Conservation (phyloP, 2,329 filamentous ascomycete genomes). For the Ascocoryne sarcoides region DNA sequence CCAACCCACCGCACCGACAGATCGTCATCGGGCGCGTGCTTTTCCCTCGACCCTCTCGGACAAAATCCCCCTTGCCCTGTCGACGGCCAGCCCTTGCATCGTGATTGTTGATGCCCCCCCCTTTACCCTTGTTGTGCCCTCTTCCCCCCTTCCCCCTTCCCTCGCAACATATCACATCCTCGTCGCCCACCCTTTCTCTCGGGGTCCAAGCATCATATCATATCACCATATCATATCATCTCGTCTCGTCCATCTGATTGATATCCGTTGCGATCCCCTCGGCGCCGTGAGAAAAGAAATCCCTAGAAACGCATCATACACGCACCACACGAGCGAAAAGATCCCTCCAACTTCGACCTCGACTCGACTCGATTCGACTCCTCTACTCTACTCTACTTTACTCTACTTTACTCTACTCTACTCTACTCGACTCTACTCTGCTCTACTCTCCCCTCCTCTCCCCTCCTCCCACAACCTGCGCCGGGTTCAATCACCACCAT, state of each 20-base stretch:
- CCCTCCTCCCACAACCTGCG: background rate
- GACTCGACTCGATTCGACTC: too few relatives aligned
- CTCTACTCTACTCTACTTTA: too few relatives aligned
- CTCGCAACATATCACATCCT: background rate
- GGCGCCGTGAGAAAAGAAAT: too few relatives aligned
- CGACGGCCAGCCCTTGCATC: background rate
- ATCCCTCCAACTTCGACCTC: background rate
- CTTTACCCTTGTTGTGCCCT: too few relatives aligned
- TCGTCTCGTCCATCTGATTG: too few relatives aligned
- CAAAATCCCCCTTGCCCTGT: background rate
- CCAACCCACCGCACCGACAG: background rate
- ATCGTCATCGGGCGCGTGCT: background rate
- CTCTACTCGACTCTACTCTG: too few relatives aligned
- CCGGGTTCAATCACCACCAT: background rate
- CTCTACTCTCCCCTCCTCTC: too few relatives aligned
- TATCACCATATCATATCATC: too few relatives aligned
- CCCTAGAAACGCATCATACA: too few relatives aligned
- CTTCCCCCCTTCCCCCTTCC: constrained; percentile 1
- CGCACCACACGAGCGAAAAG: background rate
- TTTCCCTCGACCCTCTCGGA: background rate
- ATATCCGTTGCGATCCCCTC: background rate
- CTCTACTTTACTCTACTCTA: too few relatives aligned
- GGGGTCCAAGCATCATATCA: background rate
- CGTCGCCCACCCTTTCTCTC: background rate
- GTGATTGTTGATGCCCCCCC: background rate